Conservation (phyloP, 1,284 basidiomycete genomes). For the Termitomyces sp. region DNA sequence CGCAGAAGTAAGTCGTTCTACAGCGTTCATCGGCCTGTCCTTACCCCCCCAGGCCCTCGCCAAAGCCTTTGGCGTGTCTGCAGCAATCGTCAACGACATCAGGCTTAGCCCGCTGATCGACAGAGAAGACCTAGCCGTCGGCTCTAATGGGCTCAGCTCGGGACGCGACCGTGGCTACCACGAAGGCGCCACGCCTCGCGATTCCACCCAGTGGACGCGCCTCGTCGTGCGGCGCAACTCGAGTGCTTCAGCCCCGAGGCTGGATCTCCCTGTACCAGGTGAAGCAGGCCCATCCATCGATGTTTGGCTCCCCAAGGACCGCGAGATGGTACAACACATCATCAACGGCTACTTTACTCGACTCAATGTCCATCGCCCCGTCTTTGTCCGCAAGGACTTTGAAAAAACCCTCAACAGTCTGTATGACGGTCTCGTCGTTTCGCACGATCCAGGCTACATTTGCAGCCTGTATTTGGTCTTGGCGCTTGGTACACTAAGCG, state of each 20-base stretch:
- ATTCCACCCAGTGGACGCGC: slow-evolving; percentile 54
- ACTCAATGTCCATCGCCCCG: slow-evolving; percentile 74
- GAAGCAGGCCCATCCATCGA: slow-evolving; percentile 33
- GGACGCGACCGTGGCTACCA: slow-evolving; percentile 59
- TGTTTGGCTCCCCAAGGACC: slow-evolving; percentile 72
- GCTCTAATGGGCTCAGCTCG: slow-evolving; percentile 60
- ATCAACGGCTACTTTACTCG: slow-evolving; percentile 66
- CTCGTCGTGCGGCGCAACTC: slow-evolving; percentile 46
- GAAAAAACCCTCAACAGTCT: slow-evolving; percentile 54
- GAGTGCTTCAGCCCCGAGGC: slow-evolving; percentile 27
- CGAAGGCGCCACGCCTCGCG: slow-evolving; percentile 54
- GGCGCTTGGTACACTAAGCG: slow-evolving; percentile 74
- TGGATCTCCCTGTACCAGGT: slow-evolving; percentile 27
- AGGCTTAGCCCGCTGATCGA: slow-evolving; percentile 46
- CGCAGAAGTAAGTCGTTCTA: slow-evolving; percentile 39
- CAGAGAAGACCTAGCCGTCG: slow-evolving; percentile 71
- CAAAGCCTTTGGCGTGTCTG: slow-evolving; percentile 72
- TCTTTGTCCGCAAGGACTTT: slow-evolving; percentile 63
- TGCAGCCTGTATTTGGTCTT: slow-evolving; percentile 73
- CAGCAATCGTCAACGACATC: slow-evolving; percentile 61
- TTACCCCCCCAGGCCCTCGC: slow-evolving; percentile 48
- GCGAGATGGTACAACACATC: slow-evolving; percentile 54
- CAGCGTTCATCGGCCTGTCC: slow-evolving; percentile 1
- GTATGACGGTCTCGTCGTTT: slow-evolving; percentile 48
- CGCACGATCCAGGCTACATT: slow-evolving; percentile 68